Percentiles rank a stretch among this genome's conserved stretches.
Evolutionary conservation across 2,329 filamentous ascomycete genomes (phyloP).

Genomic region (Elsinoe fawcettii): DNA sequence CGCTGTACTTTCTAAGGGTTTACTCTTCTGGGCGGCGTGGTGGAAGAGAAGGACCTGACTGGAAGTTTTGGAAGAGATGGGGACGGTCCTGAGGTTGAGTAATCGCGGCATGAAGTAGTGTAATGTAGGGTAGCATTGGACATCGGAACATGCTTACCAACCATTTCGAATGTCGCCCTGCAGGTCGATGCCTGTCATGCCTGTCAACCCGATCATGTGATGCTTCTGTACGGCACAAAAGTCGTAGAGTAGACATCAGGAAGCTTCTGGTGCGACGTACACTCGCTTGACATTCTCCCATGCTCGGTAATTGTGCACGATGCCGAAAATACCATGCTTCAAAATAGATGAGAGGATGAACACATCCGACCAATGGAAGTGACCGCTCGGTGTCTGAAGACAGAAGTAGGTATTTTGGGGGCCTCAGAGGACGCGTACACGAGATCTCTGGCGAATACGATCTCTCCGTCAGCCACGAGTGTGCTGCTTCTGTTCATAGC

Average conservation of each 20-base stretch:
- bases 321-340: constrained; percentile 8
- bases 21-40: constrained; percentile 41
- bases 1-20: constrained; percentile 84
- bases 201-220: too few species aligned
- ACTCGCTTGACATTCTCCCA: neutral
- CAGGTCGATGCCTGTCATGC: neutral
- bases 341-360: neutral
- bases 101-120: neutral
- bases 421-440: neutral
- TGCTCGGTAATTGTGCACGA: neutral
- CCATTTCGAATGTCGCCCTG: neutral
- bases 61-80: constrained; percentile 39
- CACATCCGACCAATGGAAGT: neutral
- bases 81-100: constrained; percentile 18
- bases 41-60: constrained; percentile 24
- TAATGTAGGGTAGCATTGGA: neutral
- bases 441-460: constrained; percentile 5
- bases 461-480: constrained; percentile 4
- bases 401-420: constrained; percentile 13
- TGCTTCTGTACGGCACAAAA: too few species aligned
- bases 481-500: constrained; percentile 5
- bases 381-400: neutral
- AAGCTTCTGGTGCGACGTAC: neutral
- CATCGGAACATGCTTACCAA: constrained; percentile 1
- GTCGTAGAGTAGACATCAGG: too few species aligned